Conservation (phyloP, 148 eudicot genomes). For the Polygonum aviculare region DNA sequence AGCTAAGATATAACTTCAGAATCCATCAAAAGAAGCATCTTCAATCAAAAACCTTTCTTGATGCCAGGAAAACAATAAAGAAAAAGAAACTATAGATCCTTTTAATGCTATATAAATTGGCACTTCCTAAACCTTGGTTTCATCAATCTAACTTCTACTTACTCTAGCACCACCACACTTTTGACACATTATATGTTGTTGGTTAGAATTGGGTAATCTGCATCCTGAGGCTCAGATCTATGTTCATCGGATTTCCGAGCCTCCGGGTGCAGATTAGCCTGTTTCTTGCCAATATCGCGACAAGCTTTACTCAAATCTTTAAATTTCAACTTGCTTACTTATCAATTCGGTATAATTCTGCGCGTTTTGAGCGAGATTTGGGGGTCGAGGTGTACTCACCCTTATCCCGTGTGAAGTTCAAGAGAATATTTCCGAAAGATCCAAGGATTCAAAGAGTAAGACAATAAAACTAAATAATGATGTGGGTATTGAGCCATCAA, state of each 20-base stretch:
- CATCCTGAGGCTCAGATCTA: slow-evolving; percentile 15
- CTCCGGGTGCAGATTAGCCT: slow-evolving; percentile 3
- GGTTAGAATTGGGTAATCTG: slow-evolving; percentile 13
- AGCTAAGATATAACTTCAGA: not conserved
- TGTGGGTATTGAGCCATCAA: not conserved
- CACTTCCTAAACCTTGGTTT: not conserved
- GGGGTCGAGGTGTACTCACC: too few species aligned
- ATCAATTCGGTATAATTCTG: too few species aligned
- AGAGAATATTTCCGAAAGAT: too few species aligned
- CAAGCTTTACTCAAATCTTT: not conserved
- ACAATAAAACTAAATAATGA: too few species aligned
- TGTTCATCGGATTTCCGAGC: slow-evolving; percentile 1
- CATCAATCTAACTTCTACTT: not conserved
- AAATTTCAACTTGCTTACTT: not conserved
- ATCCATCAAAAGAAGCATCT: slow-evolving; percentile 3
- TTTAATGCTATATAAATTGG: not conserved
- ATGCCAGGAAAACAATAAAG: not conserved
- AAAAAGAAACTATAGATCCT: not conserved
- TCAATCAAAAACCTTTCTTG: not conserved
- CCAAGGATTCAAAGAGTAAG: too few species aligned
- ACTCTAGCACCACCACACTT: too few species aligned
- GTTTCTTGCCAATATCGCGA: not conserved
- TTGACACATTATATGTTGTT: not conserved
- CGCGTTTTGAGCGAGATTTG: too few species aligned
- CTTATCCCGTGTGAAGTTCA: too few species aligned